Evolutionary conservation across 805 yeast genomes (phyloP).

Genomic region (Kodamaea kaohsiungensis): DNA sequence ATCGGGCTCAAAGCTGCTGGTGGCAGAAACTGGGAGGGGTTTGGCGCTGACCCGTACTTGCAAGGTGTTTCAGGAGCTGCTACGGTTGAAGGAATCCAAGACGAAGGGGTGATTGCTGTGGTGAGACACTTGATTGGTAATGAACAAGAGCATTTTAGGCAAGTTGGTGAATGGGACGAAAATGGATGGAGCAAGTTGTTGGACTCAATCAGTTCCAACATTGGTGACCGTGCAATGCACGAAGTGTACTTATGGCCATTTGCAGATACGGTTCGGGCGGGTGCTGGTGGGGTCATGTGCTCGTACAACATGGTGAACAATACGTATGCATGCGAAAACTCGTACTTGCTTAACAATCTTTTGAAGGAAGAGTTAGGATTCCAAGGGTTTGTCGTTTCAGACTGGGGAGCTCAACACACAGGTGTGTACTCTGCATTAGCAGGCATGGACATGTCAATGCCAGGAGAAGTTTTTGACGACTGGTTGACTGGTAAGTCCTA

Average conservation of each 20-base stretch:
- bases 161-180: constrained; percentile 49
- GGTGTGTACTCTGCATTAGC: constrained; percentile 58
- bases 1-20: constrained; percentile 63
- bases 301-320: constrained; percentile 58
- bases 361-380: constrained; percentile 64
- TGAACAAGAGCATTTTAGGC: constrained; percentile 64
- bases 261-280: constrained; percentile 61
- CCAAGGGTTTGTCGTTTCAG: constrained; percentile 67
- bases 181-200: constrained; percentile 46
- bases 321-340: constrained; percentile 60
- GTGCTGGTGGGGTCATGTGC: constrained; percentile 64
- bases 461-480: constrained; percentile 54
- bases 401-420: constrained; percentile 65
- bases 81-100: constrained; percentile 57
- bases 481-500: constrained; percentile 55
- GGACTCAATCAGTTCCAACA: constrained; percentile 50
- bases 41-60: constrained; percentile 62
- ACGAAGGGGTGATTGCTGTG: constrained; percentile 56
- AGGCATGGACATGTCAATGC: constrained; percentile 70
- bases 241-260: constrained; percentile 68
- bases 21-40: constrained; percentile 67
- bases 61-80: constrained; percentile 56
- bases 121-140: constrained; percentile 61
- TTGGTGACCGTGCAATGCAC: constrained; percentile 62
- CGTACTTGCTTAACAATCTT: constrained; percentile 53